Base-by-base conservation (phyloP, 2,329 filamentous ascomycete genomes). In the Myriosclerotinia duriaeana region DNA sequence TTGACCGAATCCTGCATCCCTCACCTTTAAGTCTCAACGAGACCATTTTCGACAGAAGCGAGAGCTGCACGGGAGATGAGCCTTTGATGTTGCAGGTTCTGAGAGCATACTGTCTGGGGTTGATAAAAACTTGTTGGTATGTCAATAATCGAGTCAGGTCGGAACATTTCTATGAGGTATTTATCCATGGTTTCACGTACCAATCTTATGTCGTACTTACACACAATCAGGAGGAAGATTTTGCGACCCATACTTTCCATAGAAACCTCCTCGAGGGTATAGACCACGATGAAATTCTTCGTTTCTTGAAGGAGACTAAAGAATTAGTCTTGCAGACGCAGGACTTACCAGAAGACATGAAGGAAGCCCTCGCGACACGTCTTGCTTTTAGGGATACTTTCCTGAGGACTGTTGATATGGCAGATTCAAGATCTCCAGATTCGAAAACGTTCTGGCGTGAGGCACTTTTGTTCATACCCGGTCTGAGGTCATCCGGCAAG, bases 161-260 rank as follows among this genome's bases (percentile, higher is more conserved):
- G n/a, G 91, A 97, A 76, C 89, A 96, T 72, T 97, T 89, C 76
- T 98, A 94, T 73, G 95, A 99, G 84, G 91, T 91, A 77, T 70
- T 80, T 76, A 40, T 40, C 46, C 26, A 54, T 44, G 60, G 60
- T 52, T 14, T 44, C 34, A 54, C 26, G 63, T 60, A 50, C 3
- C n/a, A 7, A 14, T 30, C 8, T 22, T 12, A 34, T 53, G 7
- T 30, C 26, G 36, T 42, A 30, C 12, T 38, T 44, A 73, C 22
- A 56, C 30, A 42, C n/a, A 20, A 42, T 14, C 66, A 94, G 89
- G 95, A 99, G 79, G 95, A 99, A 78, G 95, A 99, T 75, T 97
- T 99, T 76, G 92, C 96, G 26, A 93, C 92, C 8, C 93, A 96
- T 77, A 90, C 93, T 0, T 98, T 95, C 76, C 90, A 93, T 71